Conservation (phyloP, 2,329 filamentous ascomycete genomes). For the Paramyrothecium sp. region DNA sequence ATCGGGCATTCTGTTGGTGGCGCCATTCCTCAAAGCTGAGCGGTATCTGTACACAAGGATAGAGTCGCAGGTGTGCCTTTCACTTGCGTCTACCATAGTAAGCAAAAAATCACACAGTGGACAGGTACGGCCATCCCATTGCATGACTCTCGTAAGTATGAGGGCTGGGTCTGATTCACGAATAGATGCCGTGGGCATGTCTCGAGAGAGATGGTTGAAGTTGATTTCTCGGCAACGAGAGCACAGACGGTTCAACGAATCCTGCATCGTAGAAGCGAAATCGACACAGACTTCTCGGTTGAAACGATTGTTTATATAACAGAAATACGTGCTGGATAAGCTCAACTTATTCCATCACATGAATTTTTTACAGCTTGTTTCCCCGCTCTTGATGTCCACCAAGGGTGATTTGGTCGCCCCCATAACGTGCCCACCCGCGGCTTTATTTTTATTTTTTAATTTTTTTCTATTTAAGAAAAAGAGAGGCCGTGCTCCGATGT, state of each 20-base stretch:
- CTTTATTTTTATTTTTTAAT: no score
- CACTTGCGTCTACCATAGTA: neutral
- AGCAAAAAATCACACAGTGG: neutral
- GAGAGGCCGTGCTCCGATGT: no score
- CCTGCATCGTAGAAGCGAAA: neutral
- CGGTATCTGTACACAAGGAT: neutral
- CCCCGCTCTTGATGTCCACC: no score
- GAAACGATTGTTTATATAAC: no score
- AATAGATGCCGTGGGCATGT: neutral
- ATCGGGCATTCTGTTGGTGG: neutral
- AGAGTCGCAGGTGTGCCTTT: neutral
- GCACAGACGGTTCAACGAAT: neutral
- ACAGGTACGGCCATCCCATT: neutral
- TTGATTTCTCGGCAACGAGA: neutral
- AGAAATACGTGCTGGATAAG: no score
- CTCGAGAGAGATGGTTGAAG: neutral
- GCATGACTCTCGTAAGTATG: conserved; percentile 13
- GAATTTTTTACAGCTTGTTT: no score
- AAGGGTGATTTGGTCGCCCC: no score
- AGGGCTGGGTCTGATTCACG: neutral
- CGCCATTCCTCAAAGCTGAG: neutral
- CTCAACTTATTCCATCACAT: no score
- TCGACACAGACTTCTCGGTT: no score
- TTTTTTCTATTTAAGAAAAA: no score
- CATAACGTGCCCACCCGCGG: no score